A percentile compares a stretch with the other conserved stretches of the same genome.
phyloP scores from a whole-genome alignment of 345 rosid genomes.

The Heritiera fomes region DNA sequence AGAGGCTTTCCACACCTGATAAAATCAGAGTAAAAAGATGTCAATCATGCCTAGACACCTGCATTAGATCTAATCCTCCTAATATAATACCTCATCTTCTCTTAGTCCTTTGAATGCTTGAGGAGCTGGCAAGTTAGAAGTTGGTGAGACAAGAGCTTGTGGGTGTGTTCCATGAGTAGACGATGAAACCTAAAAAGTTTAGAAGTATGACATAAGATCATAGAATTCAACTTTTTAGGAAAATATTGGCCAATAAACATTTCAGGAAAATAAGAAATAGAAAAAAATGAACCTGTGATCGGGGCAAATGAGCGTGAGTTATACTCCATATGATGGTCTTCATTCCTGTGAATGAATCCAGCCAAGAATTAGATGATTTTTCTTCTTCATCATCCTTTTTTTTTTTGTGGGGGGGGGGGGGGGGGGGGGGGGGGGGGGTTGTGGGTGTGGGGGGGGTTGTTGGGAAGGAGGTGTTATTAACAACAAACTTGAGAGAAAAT shows the following conservation, averaged over 20 bases:
- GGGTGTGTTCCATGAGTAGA: constrained; percentile 62
- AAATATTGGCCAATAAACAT: not conserved
- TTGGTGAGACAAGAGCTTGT: constrained; percentile 64
- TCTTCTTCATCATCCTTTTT: not conserved
- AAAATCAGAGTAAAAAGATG: constrained; percentile 33
- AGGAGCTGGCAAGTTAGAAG: constrained; percentile 58
- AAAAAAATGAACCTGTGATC: constrained; percentile 67
- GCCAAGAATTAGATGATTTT: constrained; percentile 14
- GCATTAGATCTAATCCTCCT: constrained; percentile 19
- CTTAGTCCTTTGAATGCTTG: constrained; percentile 94
- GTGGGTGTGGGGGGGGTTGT: too few species aligned
- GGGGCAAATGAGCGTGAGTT: constrained; percentile 95
- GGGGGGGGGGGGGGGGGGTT: too few species aligned
- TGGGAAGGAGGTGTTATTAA: not conserved
- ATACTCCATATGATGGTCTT: constrained; percentile 97
- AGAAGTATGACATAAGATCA: constrained; percentile 17
- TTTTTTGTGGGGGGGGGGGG: not conserved
- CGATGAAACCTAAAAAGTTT: constrained; percentile 51
- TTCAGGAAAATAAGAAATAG: constrained; percentile 4
- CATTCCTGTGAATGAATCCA: constrained; percentile 68
- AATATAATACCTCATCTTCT: constrained; percentile 84
- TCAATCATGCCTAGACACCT: constrained; percentile 18
- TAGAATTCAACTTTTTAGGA: not conserved
- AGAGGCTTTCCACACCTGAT: constrained; percentile 94
- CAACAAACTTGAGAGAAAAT: not conserved